Evolutionary conservation across 164 flowering plant species (phyloP).

Genomic region (Berberis thunbergii): DNA sequence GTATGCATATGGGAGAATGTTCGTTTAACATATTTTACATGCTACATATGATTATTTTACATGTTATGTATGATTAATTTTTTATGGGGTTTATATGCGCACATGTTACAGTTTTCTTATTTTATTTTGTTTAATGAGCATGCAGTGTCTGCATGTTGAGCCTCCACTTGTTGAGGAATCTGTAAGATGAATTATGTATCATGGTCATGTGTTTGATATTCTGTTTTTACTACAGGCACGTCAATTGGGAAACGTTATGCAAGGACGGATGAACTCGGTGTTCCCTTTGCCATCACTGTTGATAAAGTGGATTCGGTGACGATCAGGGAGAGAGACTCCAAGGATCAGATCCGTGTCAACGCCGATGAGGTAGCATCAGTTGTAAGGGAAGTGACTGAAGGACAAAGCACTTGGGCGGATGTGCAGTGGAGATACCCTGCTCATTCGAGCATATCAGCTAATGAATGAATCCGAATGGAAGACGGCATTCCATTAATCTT

Average conservation of each 20-base stretch:
- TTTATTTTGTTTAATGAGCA: neutral
- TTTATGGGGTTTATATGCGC: neutral
- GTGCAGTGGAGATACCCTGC: conserved; percentile 56
- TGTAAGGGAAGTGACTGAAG: conserved; percentile 75
- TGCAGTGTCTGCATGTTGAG: neutral
- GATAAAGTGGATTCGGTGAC: conserved; percentile 68
- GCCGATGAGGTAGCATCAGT: conserved; percentile 77
- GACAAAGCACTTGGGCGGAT: conserved; percentile 70
- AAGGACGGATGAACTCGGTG: conserved; percentile 96
- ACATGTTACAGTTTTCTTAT: neutral
- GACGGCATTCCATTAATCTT: no score
- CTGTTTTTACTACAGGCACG: conserved; percentile 42
- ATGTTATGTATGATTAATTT: no score
- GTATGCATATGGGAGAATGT: conserved; percentile 19
- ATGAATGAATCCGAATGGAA: conserved; percentile 13
- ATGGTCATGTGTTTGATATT: neutral
- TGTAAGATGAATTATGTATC: neutral
- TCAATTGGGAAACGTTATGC: conserved; percentile 95
- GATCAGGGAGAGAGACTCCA: conserved; percentile 88
- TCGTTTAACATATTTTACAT: neutral
- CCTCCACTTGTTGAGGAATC: neutral
- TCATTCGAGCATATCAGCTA: conserved; percentile 34
- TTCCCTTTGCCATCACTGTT: conserved; percentile 86
- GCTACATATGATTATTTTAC: no score
- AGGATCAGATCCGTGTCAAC: conserved; percentile 72